Evolutionary conservation across 768 basidiomycete genomes (phyloP), one percentile per base, ranked within the genome.

Genomic region (Hypsizygus marmoreus): DNA sequence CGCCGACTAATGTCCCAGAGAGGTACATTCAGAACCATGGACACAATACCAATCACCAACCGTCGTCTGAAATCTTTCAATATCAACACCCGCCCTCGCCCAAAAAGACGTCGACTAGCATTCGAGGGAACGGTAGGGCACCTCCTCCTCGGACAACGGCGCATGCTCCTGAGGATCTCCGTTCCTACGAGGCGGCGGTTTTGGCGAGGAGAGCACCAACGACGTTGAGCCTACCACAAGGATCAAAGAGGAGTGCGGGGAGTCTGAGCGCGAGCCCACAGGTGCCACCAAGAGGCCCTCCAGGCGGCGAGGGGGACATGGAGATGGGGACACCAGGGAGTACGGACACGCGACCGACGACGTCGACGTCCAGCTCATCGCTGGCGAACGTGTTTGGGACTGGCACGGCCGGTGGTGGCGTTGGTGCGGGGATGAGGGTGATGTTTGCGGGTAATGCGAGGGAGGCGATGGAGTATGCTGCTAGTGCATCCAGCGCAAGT

Each of bases 141-240:
- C n/a, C n/a, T n/a, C n/a, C n/a, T n/a, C n/a, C n/a, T n/a, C 66
- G 72, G 14, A 66, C 69, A 43, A 76, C 74, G 22, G 42, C 72
- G 32, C 73, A 79, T 41, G 74, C 70, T 29, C 58, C 70, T 32
- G 88, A 91, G 11, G 88, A 90, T 54, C 52, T 91, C 50, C 69
- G 76, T 47, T 78, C 79, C 45, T 91, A 91, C 47, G 84, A 88
- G 58, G 85, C 84, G 31, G 88, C 88, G 4, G 81, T 90, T 12
- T 88, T 42, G 86, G 88, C 39, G 16, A 7, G 39, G 6, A 24
- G 24, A 9, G 41, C 37, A 12, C 42, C 48, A 17, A 35, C 28
- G 2, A 76, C 70, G 46, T 61, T 88, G 30, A 84, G 77, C 52
- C 63, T 87, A 20, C 72, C 74, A 10, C 75, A 79, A 36, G 71